A percentile compares a stretch with the other conserved stretches of the same genome.
Evolutionary conservation across 805 yeast genomes (phyloP).

Genomic region (Lipomyces japonicus): DNA sequence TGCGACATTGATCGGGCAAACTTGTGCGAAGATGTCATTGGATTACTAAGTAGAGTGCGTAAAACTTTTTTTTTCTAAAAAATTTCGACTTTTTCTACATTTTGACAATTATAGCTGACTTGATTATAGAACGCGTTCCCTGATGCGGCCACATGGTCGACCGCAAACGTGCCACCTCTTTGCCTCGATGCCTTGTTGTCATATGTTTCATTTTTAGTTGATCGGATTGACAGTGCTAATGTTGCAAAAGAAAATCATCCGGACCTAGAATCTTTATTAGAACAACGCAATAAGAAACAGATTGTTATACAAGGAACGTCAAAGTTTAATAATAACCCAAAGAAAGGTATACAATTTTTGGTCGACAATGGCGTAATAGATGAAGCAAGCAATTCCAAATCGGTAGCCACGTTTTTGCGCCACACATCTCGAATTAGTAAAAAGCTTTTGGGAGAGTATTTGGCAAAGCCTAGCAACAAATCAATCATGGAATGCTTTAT

Average conservation of each 20-base stretch:
- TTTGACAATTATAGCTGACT: not conserved
- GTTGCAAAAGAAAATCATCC: slow-evolving; percentile 10
- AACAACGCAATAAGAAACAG: slow-evolving; percentile 49
- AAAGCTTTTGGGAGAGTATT: slow-evolving; percentile 76
- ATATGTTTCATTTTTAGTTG: slow-evolving; percentile 31
- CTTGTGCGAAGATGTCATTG: slow-evolving; percentile 61
- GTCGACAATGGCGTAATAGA: slow-evolving; percentile 63
- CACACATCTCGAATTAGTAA: slow-evolving; percentile 82
- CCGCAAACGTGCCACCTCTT: slow-evolving; percentile 86
- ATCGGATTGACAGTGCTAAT: slow-evolving; percentile 28
- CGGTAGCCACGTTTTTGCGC: slow-evolving; percentile 71
- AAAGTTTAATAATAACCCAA: slow-evolving; percentile 73
- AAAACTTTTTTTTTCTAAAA: not conserved
- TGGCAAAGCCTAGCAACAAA: slow-evolving; percentile 70
- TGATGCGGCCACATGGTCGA: slow-evolving; percentile 72
- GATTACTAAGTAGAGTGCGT: slow-evolving; percentile 57
- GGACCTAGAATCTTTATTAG: slow-evolving; percentile 12
- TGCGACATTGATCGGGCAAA: slow-evolving; percentile 87
- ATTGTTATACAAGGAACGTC: slow-evolving; percentile 73
- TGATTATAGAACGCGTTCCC: slow-evolving; percentile 61
- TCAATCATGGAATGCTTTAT: slow-evolving; percentile 63
- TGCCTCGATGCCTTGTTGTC: slow-evolving; percentile 84
- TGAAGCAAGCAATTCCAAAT: slow-evolving; percentile 48
- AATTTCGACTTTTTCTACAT: not conserved
- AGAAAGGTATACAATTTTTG: slow-evolving; percentile 64